phyloP scores from a whole-genome alignment of 441 rosid genomes.

The Kokia cookei region DNA sequence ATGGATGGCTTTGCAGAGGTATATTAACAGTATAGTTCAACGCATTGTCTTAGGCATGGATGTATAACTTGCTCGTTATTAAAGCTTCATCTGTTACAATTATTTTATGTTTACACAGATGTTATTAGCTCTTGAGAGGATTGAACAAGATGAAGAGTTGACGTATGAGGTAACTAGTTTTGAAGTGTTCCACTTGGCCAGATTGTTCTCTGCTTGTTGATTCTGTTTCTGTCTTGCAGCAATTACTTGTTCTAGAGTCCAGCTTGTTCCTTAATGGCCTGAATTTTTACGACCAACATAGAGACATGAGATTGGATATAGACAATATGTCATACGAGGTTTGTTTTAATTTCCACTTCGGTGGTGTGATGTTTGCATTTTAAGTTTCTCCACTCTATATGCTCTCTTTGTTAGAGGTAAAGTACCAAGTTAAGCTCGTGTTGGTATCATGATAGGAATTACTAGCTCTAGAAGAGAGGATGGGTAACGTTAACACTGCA shows the following conservation, averaged over 20 bases:
- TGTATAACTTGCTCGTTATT: background rate
- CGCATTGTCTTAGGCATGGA: conserved; percentile 8
- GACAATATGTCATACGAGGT: conserved; percentile 99
- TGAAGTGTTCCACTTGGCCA: conserved; percentile 5
- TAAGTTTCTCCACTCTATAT: background rate
- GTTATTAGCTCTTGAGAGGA: conserved; percentile 79
- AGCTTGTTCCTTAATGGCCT: conserved; percentile 63
- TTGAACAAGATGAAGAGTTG: conserved; percentile 78
- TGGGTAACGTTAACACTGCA: conserved; percentile 94
- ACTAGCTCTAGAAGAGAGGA: conserved; percentile 88
- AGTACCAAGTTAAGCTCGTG: background rate
- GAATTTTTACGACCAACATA: conserved; percentile 79
- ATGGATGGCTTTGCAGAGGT: conserved; percentile 97
- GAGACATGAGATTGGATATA: conserved; percentile 96
- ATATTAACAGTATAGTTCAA: conserved; percentile 13
- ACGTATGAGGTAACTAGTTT: conserved; percentile 62
- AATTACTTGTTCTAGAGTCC: conserved; percentile 74
- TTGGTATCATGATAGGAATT: conserved; percentile 54
- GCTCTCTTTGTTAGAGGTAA: background rate
- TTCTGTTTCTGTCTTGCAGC: conserved; percentile 39
- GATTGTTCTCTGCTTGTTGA: conserved; percentile 6
- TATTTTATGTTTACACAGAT: conserved; percentile 38
- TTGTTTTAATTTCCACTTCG: conserved; percentile 12
- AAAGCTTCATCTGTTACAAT: background rate
- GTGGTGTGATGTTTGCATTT: background rate